Conservation (phyloP, 2,329 filamentous ascomycete species). For the Thielaviopsis euricoi region DNA sequence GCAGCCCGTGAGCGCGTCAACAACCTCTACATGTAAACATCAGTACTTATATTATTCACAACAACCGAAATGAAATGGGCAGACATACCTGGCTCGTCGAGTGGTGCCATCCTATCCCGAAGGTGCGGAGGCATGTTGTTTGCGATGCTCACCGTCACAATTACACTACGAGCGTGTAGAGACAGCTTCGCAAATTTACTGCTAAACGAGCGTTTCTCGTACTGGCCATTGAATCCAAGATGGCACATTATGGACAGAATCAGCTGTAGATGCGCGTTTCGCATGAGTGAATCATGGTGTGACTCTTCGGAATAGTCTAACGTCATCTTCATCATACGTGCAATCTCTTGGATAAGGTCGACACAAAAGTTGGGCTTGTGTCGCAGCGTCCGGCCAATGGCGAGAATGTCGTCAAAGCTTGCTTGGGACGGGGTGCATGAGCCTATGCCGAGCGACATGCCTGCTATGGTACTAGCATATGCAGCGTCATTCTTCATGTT, state of each 20-base stretch:
- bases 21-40: conserved; percentile 37
- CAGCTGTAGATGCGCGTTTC: conserved; percentile 56
- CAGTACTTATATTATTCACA: conserved; percentile 4
- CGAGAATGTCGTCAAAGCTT: conserved; percentile 56
- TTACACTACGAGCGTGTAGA: conserved; percentile 57
- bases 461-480: conserved; percentile 43
- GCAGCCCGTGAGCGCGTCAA: conserved; percentile 56
- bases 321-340: conserved; percentile 52
- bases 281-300: conserved; percentile 53
- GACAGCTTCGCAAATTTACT: conserved; percentile 62
- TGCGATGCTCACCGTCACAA: conserved; percentile 48
- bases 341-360: conserved; percentile 49
- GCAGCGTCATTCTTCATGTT: conserved; percentile 17
- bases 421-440: conserved; percentile 27
- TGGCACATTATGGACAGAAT: conserved; percentile 66
- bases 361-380: conserved; percentile 32
- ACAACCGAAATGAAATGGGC: not conserved
- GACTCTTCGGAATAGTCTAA: conserved; percentile 71
- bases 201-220: conserved; percentile 42
- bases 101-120: conserved; percentile 38
- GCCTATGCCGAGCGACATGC: conserved; percentile 37
- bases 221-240: conserved; percentile 54
- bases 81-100: conserved; percentile 39
- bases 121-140: conserved; percentile 37
- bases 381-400: conserved; percentile 40